Evolutionary conservation across 345 rosid species (phyloP).

Genomic region (Salix brachista): DNA sequence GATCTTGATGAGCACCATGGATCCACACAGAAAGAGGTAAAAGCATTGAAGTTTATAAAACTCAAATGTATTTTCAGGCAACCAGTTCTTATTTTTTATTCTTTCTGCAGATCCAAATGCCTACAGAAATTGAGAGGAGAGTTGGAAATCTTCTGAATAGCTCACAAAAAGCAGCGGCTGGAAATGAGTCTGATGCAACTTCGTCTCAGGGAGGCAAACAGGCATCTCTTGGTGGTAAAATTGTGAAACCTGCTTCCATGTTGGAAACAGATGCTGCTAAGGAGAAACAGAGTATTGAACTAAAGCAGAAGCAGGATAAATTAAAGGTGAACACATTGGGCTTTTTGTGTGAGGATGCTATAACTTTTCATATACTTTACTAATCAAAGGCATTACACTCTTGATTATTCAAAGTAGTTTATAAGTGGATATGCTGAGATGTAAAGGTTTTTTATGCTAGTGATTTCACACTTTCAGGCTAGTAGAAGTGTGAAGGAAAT

Average conservation of each 20-base stretch:
- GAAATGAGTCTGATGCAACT: slow-evolving; percentile 31
- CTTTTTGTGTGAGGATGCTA: not conserved
- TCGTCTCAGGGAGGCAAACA: slow-evolving; percentile 35
- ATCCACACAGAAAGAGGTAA: slow-evolving; percentile 81
- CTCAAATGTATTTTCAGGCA: not conserved
- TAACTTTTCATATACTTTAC: not conserved
- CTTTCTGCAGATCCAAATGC: slow-evolving; percentile 74
- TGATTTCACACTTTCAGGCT: slow-evolving; percentile 41
- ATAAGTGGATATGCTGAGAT: not conserved
- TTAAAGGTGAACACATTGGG: slow-evolving; percentile 42
- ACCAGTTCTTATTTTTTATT: not conserved
- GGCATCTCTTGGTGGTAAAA: slow-evolving; percentile 27
- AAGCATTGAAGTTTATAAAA: slow-evolving; percentile 3
- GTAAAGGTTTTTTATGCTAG: not conserved
- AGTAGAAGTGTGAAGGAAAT: slow-evolving; percentile 50
- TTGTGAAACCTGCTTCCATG: slow-evolving; percentile 32
- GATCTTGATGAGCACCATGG: slow-evolving; percentile 96
- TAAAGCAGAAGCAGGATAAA: slow-evolving; percentile 73
- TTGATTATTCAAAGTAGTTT: not conserved
- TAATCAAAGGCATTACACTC: not conserved
- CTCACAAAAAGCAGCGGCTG: slow-evolving; percentile 40
- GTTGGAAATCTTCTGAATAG: slow-evolving; percentile 70
- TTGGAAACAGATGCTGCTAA: slow-evolving; percentile 36
- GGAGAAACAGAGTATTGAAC: slow-evolving; percentile 57
- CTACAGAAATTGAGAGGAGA: slow-evolving; percentile 76